Evolutionary conservation across 1,284 basidiomycete species (phyloP).

Genomic region (Amylostereum areolatum): DNA sequence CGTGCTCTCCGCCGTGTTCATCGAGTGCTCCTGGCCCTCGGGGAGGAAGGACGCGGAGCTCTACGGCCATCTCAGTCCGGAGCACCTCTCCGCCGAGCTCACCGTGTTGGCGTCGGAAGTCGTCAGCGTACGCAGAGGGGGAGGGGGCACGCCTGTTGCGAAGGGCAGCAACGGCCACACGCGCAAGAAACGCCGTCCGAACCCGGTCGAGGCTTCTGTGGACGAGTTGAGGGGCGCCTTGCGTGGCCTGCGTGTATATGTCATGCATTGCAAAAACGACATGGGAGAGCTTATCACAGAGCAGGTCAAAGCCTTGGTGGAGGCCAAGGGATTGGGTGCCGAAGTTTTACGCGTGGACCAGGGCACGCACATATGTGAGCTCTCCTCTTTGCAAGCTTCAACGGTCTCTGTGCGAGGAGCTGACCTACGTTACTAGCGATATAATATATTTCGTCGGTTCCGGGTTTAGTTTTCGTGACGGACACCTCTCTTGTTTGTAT

Average conservation of each 20-base stretch:
- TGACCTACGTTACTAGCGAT: no score
- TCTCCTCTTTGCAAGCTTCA: not conserved
- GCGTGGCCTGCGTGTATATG: conserved; percentile 54
- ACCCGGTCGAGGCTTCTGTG: conserved; percentile 21
- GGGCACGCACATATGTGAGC: conserved; percentile 68
- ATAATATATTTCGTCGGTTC: no score
- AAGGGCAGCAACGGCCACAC: not conserved
- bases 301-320: conserved; percentile 54
- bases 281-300: conserved; percentile 49
- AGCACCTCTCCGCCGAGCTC: conserved; percentile 66
- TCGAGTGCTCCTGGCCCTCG: conserved; percentile 79
- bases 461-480: no score
- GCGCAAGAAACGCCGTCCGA: conserved; percentile 43
- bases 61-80: conserved; percentile 75
- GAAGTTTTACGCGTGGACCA: conserved; percentile 61
- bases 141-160: not conserved
- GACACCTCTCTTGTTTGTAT: not conserved
- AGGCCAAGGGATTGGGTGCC: conserved; percentile 50
- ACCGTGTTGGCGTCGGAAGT: conserved; percentile 59
- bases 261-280: conserved; percentile 80
- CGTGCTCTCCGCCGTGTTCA: conserved; percentile 62
- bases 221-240: conserved; percentile 46
- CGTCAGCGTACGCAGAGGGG: conserved; percentile 32
- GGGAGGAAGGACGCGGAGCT: conserved; percentile 54
- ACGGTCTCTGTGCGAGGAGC: no score